These are phyloP conservation scores for Didymella arachidicola DNA, from an alignment of 2,329 filamentous ascomycete genomes.

Conservation along the genomic window DNA sequence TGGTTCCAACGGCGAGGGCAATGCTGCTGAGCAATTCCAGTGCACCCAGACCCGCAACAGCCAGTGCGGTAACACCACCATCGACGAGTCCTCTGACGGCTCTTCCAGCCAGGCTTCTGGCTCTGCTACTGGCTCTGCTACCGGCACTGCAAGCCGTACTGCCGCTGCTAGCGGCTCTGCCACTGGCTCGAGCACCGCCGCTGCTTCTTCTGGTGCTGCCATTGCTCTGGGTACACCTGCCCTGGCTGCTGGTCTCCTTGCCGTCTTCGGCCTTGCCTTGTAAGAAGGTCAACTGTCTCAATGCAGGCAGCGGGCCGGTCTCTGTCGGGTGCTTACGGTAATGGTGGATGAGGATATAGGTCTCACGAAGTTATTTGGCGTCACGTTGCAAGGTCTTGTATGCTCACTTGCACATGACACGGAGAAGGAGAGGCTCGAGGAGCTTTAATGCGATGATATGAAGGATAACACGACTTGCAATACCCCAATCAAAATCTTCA, in stretches of 20 bases:
- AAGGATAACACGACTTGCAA: constrained; percentile 47
- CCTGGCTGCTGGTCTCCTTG: constrained; percentile 62
- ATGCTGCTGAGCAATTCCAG: constrained; percentile 47
- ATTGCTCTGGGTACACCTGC: constrained; percentile 58
- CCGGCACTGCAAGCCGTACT: constrained; percentile 29
- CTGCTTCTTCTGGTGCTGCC: constrained; percentile 53
- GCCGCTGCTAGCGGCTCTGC: constrained; percentile 23
- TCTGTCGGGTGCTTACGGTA: constrained; percentile 32
- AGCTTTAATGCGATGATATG: constrained; percentile 48
- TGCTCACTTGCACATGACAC: constrained; percentile 32
- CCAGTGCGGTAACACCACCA: constrained; percentile 62
- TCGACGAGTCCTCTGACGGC: constrained; percentile 33
- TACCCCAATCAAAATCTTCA: constrained; percentile 38
- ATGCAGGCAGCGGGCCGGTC: constrained; percentile 36
- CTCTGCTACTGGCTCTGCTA: constrained; percentile 41
- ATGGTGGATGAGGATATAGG: constrained; percentile 30
- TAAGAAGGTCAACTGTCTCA: constrained; percentile 49
- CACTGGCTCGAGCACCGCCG: constrained; percentile 40
- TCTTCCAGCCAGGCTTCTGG: constrained; percentile 33
- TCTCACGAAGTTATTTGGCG: constrained; percentile 28
- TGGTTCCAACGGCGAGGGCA: constrained; percentile 34
- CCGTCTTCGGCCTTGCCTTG: constrained; percentile 65
- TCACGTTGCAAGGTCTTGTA: constrained; percentile 29
- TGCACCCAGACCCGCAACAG: constrained; percentile 56
- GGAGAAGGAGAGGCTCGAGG: constrained; percentile 29